Base-by-base conservation (phyloP, 768 basidiomycete genomes). In the Krasilnikovozyma curviuscula region DNA sequence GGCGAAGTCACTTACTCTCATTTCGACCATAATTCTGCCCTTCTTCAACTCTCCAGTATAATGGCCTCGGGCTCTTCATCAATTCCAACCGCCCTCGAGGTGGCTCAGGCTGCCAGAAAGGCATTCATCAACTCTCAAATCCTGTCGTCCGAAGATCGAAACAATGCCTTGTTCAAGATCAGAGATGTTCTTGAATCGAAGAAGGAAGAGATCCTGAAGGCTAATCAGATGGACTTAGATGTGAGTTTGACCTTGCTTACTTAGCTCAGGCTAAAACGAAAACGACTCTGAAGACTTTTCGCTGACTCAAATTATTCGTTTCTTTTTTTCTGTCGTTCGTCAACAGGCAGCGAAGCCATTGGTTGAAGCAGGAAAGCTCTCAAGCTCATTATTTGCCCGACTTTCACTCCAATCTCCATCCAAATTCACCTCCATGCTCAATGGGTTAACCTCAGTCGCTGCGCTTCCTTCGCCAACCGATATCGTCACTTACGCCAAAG, bases 401-500 rank as follows among this genome's bases (percentile, higher is more conserved):
- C 70, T 98, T 23, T 85, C 93, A 61, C 72, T 70, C 12, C 47
- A 57, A 30, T 65, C 66, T 3, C 84, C 47, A 67, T 66, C 58
- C 59, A 98, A 97, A 65, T 97, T 85, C 82, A 79, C 83, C 24
- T 75, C 82, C 0, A 91, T 97, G 84, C 70, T 95, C 5, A 76
- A 83, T 54, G 93, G 93, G 14, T 72, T 97, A 32, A 59, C 72
- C 9, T 88, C 93, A 57, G 91, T 98, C 19, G 83, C 83, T 27
- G 64, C 67, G 7, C 74, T 98, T 28, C 77, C 79, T 0, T 82
- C 86, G 62, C 91, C 93, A 3, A 88, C 78, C 4, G 89, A 85
- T 5, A 67, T 71, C 32, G 76, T 93, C 18, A 74, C 81, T 0
- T 97, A 93, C 63, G 86, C 93, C 1, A 77, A 76, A n/a, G 74